Base-by-base conservation (phyloP, 208 protist species). In the Wallacemonas rigidus region DNA sequence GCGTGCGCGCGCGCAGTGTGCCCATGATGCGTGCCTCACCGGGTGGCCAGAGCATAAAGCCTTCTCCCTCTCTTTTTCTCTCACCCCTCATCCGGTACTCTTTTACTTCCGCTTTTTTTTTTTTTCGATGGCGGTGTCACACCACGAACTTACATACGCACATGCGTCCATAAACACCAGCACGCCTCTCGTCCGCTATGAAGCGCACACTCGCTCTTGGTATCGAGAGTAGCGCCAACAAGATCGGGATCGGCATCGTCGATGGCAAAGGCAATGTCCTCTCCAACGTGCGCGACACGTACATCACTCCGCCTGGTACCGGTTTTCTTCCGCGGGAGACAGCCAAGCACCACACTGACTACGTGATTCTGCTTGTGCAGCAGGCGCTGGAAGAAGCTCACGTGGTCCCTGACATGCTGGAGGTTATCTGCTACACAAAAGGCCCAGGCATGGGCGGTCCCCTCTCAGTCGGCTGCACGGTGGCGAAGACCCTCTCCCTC, bases 201-300 rank as follows among this genome's bases (percentile, higher is more conserved):
- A 64, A 54, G 47, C 75, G 80, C 3, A 78, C 60, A 9, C 77
- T 97, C 6, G 90, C 95, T 11, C 74, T 99, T 41, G 99, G 99
- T 41, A 96, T 99, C 67, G 99, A 99, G 82, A 98, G 98, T 17
- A 99, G 96, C 76, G 99, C 99, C n/a, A 99, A 99, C 82, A 99
- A 99, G 74, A 88, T 99, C 36, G 99, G 96, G 11, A 94, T 99
- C 53, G 99, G 98, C 39, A 97, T 99, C 53, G 98, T 99, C 0
- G 83, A 89, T 45, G 76, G 86, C 15, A 87, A 92, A 44, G 99
- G 98, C 1, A 81, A 75, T 7, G 98, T 99, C 43, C 76, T 99
- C 1, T 84, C 97, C 39, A 99, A 99, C 91, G 83, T 98, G 40
- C 77, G 99, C 2, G 74, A 98, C 50, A 99, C 98, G 26, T 99